Percentiles rank a stretch among this genome's conserved stretches.
Conservation (phyloP, 75 land plant species). For the Ceratopteris richardii region DNA sequence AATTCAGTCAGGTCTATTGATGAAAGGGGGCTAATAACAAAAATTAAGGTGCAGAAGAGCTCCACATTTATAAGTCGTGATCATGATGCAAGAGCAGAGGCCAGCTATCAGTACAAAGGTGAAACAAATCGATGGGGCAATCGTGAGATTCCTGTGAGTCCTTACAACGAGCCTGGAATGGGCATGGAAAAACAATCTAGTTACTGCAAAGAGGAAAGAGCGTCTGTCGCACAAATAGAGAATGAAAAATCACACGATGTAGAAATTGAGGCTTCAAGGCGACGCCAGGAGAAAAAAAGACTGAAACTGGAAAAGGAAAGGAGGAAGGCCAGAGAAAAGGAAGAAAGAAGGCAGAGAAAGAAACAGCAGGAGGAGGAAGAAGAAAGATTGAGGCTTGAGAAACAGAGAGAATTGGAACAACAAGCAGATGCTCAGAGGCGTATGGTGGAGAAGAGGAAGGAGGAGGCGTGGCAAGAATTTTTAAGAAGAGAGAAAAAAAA, state of each 20-base stretch:
- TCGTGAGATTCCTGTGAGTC: too few species aligned
- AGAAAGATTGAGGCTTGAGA: neutral
- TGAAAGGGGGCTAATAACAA: neutral
- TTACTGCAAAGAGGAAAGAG: neutral
- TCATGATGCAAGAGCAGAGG: too few species aligned
- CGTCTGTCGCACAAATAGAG: neutral
- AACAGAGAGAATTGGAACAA: neutral
- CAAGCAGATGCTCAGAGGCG: constrained; percentile 6
- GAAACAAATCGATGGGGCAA: too few species aligned
- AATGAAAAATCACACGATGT: neutral
- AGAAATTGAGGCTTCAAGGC: neutral
- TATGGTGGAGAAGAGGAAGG: constrained; percentile 3
- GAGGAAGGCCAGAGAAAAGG: neutral
- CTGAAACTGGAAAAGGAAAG: constrained; percentile 1
- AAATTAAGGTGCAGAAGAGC: constrained; percentile 1
- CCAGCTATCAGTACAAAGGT: too few species aligned
- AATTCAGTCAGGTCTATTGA: neutral
- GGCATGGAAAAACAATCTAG: too few species aligned
- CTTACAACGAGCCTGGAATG: too few species aligned
- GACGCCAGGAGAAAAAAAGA: constrained; percentile 3
- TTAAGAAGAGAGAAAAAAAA: constrained; percentile 9
- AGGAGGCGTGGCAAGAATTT: constrained; percentile 5
- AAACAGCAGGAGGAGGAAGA: constrained; percentile 3
- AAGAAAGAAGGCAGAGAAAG: neutral
- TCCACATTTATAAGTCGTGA: too few species aligned